Base-by-base conservation (phyloP, 805 yeast species). In the Myxozyma neotropica region DNA sequence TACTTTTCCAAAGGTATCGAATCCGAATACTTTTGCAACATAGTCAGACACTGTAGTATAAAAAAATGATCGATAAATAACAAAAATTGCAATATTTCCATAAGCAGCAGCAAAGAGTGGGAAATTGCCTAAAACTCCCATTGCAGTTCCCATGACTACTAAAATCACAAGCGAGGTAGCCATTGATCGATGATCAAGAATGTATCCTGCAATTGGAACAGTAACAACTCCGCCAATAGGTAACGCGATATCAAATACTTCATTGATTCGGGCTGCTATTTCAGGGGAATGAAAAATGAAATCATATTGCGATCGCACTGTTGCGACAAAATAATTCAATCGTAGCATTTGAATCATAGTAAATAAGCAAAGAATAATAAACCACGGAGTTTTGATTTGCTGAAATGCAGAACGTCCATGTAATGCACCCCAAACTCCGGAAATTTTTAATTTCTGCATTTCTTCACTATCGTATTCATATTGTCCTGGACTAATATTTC, bases 41-140 rank as follows among this genome's bases (percentile, higher is more conserved):
- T 86, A 90, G 73, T 93, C 97, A 1, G 96, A 88, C 5, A 91
- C 89, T 1, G 95, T 89, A 1, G 98, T 92, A 74, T 92, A 93
- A 70, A 88, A 91, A 70, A 92, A 88, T 10, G 98, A 97, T 72
- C 98, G 81, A 74, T 88, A 91, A 1, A 88, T 77, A 10, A 90
- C 97, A 65, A 92, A 76, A 31, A 88, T 64, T 1, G 84, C 67
- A 44, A 92, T 87, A 2, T 96, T 96, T 0, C 81, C 45, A 47
- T 87, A 79, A 43, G 92, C 91, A 1, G 82, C 78, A 38, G 73
- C 62, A 23, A 72, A 69, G 48, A 67, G 65, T 3, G 86, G 77
- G 36, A 88, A 66, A 31, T 89, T 73, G 0, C 97, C 97, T 67
- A 83, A 77, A 0, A 87, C 65, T 10, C 96, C 96, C 63, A 91